Percentiles rank a stretch among this genome's conserved stretches.
Evolutionary conservation across 768 basidiomycete genomes (phyloP).

Genomic region (Rhizopogon vulgaris): DNA sequence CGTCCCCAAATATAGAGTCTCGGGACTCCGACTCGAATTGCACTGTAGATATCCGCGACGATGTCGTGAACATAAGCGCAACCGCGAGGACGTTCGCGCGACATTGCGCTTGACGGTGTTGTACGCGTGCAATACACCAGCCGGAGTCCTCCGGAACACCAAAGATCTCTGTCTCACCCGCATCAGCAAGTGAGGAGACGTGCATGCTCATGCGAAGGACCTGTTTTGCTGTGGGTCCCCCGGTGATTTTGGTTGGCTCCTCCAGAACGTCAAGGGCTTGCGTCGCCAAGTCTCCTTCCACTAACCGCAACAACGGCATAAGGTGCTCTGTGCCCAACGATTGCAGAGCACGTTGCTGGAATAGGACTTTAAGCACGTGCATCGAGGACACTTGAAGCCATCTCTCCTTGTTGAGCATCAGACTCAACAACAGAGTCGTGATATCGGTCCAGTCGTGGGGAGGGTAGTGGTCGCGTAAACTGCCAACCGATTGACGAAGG

Average conservation of each 20-base stretch:
- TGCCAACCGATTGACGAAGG: slow-evolving; percentile 79
- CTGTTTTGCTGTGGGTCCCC: slow-evolving; percentile 73
- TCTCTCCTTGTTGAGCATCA: slow-evolving; percentile 74
- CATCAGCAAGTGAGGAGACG: slow-evolving; percentile 36
- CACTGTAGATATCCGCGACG: slow-evolving; percentile 63
- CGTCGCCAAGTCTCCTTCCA: slow-evolving; percentile 81
- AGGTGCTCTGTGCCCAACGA: slow-evolving; percentile 79
- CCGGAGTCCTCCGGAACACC: slow-evolving; percentile 79
- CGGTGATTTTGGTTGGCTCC: slow-evolving; percentile 76
- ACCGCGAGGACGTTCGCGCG: slow-evolving; percentile 78
- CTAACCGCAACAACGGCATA: slow-evolving; percentile 82
- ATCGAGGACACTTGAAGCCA: slow-evolving; percentile 81
- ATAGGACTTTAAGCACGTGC: slow-evolving; percentile 84
- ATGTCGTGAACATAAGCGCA: slow-evolving; percentile 75
- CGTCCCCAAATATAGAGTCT: slow-evolving; percentile 28
- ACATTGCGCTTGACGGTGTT: slow-evolving; percentile 54
- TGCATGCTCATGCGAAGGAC: slow-evolving; percentile 93
- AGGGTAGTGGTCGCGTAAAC: slow-evolving; percentile 81
- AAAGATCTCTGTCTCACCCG: slow-evolving; percentile 68
- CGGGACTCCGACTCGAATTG: slow-evolving; percentile 57
- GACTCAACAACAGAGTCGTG: slow-evolving; percentile 77
- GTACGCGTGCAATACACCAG: slow-evolving; percentile 76
- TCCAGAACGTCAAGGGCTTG: slow-evolving; percentile 92
- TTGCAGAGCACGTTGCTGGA: slow-evolving; percentile 76
- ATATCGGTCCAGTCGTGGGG: slow-evolving; percentile 72